Evolutionary conservation across 2,329 filamentous ascomycete genomes (phyloP), one percentile per base, ranked within the genome.

Genomic region (Alternaria gaisen): DNA sequence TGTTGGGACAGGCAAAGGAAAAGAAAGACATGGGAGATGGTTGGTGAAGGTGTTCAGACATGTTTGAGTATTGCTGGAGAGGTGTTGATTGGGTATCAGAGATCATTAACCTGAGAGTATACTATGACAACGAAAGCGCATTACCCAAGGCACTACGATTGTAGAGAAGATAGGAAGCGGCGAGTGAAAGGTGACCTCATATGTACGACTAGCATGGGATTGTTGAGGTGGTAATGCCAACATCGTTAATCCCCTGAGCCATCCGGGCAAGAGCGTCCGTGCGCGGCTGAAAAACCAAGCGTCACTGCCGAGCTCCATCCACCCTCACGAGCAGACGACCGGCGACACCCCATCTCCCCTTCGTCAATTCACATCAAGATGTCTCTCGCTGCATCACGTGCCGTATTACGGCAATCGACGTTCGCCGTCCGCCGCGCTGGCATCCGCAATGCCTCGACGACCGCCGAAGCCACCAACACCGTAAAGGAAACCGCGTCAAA

Each of bases 401-500:
- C 80, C 69, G 76, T 82, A 71, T 72, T 80, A 66, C 77, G 83
- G 77, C 79, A 76, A 64, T 78, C 80, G 71, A 74, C 77, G 74
- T 77, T 81, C 67, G 71, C 78, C 66, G 74, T 80, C 68, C 75
- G 79, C 62, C 73, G 79, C 69, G 69, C 80, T 46, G 80, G 79
- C 75, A 65, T 81, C 60, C 83, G 83, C 78, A 80, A 82, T 74
- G 82, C 82, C 71, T 84, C 83, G 54, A 81, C 80, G 50, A 83
- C 82, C 36, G 77, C 82, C 68, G 80, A 83, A 72, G 80, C 79
- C 67, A 77, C 82, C 65, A 75, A 76, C 51, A 78, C 80, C 26
- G 82, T 80, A 48, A 83, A 83, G 77, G 81, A 83, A 65, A 81
- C 78, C 65, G 77, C 79, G 54, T 70, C 74, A 73, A 93, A 93